Base-by-base conservation (phyloP, 225 moss, liverwort and hornwort genomes). In the Straminergon stramineum region DNA sequence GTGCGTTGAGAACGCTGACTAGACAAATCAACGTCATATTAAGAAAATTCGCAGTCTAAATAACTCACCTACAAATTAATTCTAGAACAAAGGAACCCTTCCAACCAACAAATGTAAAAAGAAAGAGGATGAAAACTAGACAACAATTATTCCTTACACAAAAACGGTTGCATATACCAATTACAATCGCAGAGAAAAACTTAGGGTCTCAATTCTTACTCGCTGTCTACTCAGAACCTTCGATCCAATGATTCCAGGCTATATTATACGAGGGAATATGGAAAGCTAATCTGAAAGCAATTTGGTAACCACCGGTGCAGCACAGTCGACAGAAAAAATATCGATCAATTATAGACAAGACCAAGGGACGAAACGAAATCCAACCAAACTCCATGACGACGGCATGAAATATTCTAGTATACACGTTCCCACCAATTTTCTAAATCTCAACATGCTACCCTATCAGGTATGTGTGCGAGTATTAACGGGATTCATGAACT, bases 361-460 rank as follows among this genome's bases (percentile, higher is more conserved):
- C 30, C n/a, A 85, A 37, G 62, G 71, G 52, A 31, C 60, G 68
- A 69, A 48, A 69, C 34, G 78, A 79, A 79, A 45, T 61, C 83
- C 88, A 80, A 96, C 94, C 95, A 89, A 95, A 97, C 17, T 93
- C 95, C 70, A 90, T 76, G 82, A 92, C 88, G 52, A 86, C 92
- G 21, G 93, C 82, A 92, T 94, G 91, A 85, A 95, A 96, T 84
- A 95, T 94, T 84, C 96, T 94, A 66, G 94, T 91, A 85, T 92
- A 94, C 53, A 92, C 94, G 23, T 89, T 92, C 58, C 96, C 94
- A 87, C 93, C 94, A 90, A 86, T 89, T 75, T 90, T 92, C 85
- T 95, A 94, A 80, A 96, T 94, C 78, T 97, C 94, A 88, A 93
- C 93, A 84, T 91, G 92, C 87, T 96, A 95, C 60, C 95, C 94